Evolutionary conservation across 768 basidiomycete species (phyloP).

Genomic region (Agaricus blazei): DNA sequence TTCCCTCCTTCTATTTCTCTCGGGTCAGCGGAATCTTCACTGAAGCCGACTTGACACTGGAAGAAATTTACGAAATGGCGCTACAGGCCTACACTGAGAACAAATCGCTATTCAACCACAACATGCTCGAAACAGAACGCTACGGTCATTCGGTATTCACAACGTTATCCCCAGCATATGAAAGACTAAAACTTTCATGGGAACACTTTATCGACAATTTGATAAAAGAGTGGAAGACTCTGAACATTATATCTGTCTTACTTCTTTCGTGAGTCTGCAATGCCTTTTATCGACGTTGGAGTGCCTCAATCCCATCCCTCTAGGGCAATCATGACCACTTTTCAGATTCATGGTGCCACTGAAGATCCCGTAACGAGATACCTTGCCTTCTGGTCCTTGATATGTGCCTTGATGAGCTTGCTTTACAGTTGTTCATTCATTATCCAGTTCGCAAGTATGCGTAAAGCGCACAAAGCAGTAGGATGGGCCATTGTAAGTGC

Average conservation of each 20-base stretch:
- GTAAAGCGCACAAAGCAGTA: constrained; percentile 53
- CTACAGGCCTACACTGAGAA: constrained; percentile 19
- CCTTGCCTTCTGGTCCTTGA: constrained; percentile 47
- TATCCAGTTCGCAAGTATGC: constrained; percentile 57
- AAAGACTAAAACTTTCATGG: constrained; percentile 2
- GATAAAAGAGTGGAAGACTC: constrained; percentile 12
- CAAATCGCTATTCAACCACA: no score
- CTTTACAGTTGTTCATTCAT: constrained; percentile 59
- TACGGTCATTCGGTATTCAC: no score
- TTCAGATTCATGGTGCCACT: constrained; percentile 31
- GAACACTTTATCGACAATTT: constrained; percentile 12
- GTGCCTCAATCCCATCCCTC: neutral
- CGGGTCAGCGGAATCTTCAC: constrained; percentile 61
- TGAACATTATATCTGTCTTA: constrained; percentile 14
- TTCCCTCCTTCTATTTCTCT: constrained; percentile 62
- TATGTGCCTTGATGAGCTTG: constrained; percentile 54
- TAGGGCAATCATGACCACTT: constrained; percentile 25
- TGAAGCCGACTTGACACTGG: constrained; percentile 54
- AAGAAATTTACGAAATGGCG: constrained; percentile 46
- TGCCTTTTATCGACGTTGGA: neutral
- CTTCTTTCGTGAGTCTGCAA: constrained; percentile 8
- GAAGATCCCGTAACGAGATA: constrained; percentile 48
- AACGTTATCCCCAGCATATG: neutral
- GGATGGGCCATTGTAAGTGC: constrained; percentile 50
- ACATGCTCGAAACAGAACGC: no score